Evolutionary conservation across 1,284 basidiomycete species (phyloP).

Genomic region (Apiotrichum domesticum): DNA sequence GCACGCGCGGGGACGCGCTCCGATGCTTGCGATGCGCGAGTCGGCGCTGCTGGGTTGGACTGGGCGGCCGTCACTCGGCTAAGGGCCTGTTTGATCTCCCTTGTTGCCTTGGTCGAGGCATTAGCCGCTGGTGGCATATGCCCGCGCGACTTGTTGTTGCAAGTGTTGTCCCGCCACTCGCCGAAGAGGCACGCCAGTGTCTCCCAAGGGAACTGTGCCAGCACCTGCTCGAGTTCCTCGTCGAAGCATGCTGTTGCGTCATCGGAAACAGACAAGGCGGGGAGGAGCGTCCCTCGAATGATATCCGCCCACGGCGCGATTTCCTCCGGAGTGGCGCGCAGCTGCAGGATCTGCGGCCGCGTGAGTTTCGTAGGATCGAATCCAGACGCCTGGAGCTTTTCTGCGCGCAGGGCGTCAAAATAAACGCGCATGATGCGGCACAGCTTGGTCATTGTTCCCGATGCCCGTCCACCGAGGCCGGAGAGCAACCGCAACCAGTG

Average conservation of each 20-base stretch:
- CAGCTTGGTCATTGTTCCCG: slow-evolving; percentile 59
- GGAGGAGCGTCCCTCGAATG: slow-evolving; percentile 73
- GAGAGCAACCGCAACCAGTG: slow-evolving; percentile 70
- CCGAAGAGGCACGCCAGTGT: slow-evolving; percentile 86
- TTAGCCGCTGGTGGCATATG: slow-evolving; percentile 33
- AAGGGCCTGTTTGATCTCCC: slow-evolving; percentile 50
- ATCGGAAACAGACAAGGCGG: slow-evolving; percentile 75
- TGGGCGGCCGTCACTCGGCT: slow-evolving; percentile 44
- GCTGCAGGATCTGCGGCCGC: slow-evolving; percentile 23
- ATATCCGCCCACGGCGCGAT: slow-evolving; percentile 66
- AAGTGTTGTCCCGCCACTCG: slow-evolving; percentile 79
- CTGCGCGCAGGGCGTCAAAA: slow-evolving; percentile 24
- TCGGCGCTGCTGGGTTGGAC: slow-evolving; percentile 5
- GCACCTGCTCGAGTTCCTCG: slow-evolving; percentile 79
- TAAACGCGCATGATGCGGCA: slow-evolving; percentile 56
- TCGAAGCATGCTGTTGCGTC: slow-evolving; percentile 73
- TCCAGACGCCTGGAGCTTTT: slow-evolving; percentile 16
- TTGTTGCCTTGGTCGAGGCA: slow-evolving; percentile 43
- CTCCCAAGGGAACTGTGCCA: slow-evolving; percentile 69
- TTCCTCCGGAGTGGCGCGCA: slow-evolving; percentile 35
- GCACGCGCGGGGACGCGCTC: slow-evolving; percentile 57
- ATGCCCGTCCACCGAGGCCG: slow-evolving; percentile 66
- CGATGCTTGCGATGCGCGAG: slow-evolving; percentile 10
- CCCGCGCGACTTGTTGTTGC: slow-evolving; percentile 34
- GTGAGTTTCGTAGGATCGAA: background rate